Percentiles rank a stretch among this genome's conserved stretches.
phyloP scores from a whole-genome alignment of 2,329 filamentous ascomycete species.

The Bipolaris sorokiniana region DNA sequence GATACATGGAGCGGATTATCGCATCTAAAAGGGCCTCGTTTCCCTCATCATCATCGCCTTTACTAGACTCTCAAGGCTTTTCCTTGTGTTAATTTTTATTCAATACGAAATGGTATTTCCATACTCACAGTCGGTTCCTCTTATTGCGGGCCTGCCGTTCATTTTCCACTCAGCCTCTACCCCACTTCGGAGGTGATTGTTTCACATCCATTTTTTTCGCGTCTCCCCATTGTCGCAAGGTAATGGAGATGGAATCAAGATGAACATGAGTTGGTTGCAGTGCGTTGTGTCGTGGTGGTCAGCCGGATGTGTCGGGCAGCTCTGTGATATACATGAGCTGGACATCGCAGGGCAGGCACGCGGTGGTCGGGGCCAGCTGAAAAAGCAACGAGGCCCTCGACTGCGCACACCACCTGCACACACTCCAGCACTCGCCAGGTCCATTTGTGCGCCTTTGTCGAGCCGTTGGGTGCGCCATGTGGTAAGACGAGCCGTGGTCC shows the following conservation, averaged over 20 bases:
- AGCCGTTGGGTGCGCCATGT: neutral
- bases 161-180: neutral
- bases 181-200: neutral
- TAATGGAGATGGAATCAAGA: neutral
- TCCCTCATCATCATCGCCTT: conserved; percentile 7
- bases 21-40: conserved; percentile 3
- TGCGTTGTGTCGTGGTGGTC: neutral
- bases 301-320: neutral
- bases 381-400: conserved; percentile 1
- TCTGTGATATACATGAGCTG: neutral
- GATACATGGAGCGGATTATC: conserved; percentile 12
- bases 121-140: neutral
- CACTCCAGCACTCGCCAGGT: neutral
- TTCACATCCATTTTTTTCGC: neutral
- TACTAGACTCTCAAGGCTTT: conserved; percentile 5
- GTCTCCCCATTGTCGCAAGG: neutral
- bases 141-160: neutral
- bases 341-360: neutral
- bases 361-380: conserved; percentile 1
- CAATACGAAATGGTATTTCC: neutral
- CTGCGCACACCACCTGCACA: neutral
- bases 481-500: neutral
- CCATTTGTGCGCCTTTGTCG: neutral
- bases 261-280: neutral
- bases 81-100: conserved; percentile 13